These are phyloP conservation scores for Aspergillus brunneoviolaceus DNA, from an alignment of 2,329 filamentous ascomycete genomes.

Conservation along the genomic window DNA sequence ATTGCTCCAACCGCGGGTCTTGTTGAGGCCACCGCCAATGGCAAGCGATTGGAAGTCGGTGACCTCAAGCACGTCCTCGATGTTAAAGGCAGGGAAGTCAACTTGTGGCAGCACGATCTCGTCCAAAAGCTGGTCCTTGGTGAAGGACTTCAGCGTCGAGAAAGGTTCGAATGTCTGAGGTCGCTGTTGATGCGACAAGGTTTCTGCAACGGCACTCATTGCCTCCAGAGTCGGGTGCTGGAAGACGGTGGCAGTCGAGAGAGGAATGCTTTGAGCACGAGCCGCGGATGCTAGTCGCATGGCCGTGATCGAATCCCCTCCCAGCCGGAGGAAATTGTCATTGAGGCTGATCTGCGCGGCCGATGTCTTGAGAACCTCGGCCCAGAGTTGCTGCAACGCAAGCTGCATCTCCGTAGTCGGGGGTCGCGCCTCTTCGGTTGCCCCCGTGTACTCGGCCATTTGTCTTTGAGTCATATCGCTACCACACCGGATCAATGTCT, in stretches of 20 bases:
- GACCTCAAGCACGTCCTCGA: conserved; percentile 14
- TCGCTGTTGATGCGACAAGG: conserved; percentile 6
- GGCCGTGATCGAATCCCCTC: conserved; percentile 17
- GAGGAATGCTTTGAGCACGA: conserved; percentile 13
- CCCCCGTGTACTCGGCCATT: conserved; percentile 5
- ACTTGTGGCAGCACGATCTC: conserved; percentile 12
- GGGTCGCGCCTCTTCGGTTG: conserved; percentile 37
- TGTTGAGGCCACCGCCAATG: conserved; percentile 13
- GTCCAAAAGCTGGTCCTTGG: conserved; percentile 6
- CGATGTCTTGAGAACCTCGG: neutral
- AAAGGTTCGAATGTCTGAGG: conserved; percentile 12
- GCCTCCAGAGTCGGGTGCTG: conserved; percentile 18
- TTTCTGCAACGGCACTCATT: conserved; percentile 9
- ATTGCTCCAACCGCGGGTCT: conserved; percentile 13
- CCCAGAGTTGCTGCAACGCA: conserved; percentile 11
- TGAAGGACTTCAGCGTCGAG: conserved; percentile 9
- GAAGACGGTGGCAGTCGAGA: conserved; percentile 31
- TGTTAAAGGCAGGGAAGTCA: neutral
- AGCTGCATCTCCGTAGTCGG: conserved; percentile 6
- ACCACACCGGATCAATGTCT: conserved; percentile 1
- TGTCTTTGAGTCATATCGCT: conserved; percentile 2
- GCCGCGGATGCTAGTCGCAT: conserved; percentile 12
- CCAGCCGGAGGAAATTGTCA: conserved; percentile 18
- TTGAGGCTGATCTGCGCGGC: conserved; percentile 11
- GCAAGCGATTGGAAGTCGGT: conserved; percentile 18